Percentiles rank a stretch among this genome's conserved stretches.
Conservation (phyloP, 2,329 filamentous ascomycete species). For the Lithohypha guttulata region DNA sequence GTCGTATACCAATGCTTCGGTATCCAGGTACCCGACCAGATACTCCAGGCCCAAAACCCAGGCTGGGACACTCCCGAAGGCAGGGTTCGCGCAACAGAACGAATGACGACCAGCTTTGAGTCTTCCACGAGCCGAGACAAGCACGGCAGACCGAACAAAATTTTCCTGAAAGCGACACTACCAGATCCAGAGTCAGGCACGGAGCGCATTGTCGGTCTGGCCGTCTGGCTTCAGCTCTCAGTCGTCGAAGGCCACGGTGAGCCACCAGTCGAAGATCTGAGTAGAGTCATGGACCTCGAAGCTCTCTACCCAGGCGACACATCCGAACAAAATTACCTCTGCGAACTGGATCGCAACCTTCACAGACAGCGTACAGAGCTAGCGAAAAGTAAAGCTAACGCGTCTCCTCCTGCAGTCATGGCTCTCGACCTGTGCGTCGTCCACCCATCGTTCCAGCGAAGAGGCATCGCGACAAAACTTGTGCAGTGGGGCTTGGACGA, state of each 20-base stretch:
- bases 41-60: slow-evolving; percentile 45
- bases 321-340: slow-evolving; percentile 36
- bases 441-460: slow-evolving; percentile 43
- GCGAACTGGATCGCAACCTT: slow-evolving; percentile 37
- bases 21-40: slow-evolving; percentile 38
- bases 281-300: slow-evolving; percentile 24
- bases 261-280: slow-evolving; percentile 17
- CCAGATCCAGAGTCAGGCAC: slow-evolving; percentile 31
- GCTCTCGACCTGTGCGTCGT: slow-evolving; percentile 44
- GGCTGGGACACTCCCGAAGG: slow-evolving; percentile 45
- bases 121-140: slow-evolving; percentile 31
- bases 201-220: slow-evolving; percentile 40
- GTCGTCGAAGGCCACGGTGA: slow-evolving; percentile 40
- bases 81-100: slow-evolving; percentile 26
- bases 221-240: slow-evolving; percentile 47
- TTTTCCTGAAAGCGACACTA: slow-evolving; percentile 42
- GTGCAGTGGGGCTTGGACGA: slow-evolving; percentile 41
- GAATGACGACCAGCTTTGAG: slow-evolving; percentile 35
- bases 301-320: slow-evolving; percentile 35
- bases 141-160: slow-evolving; percentile 30
- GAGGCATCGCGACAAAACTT: slow-evolving; percentile 35
- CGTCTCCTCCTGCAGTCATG: slow-evolving; percentile 30
- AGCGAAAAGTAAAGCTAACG: slow-evolving; percentile 32
- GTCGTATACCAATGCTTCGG: slow-evolving; percentile 32
- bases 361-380: slow-evolving; percentile 24